Percentiles rank a stretch among this genome's conserved stretches.
Conservation (phyloP, 495 filamentous ascomycete species). For the Hypomontagnella submonticulosa region DNA sequence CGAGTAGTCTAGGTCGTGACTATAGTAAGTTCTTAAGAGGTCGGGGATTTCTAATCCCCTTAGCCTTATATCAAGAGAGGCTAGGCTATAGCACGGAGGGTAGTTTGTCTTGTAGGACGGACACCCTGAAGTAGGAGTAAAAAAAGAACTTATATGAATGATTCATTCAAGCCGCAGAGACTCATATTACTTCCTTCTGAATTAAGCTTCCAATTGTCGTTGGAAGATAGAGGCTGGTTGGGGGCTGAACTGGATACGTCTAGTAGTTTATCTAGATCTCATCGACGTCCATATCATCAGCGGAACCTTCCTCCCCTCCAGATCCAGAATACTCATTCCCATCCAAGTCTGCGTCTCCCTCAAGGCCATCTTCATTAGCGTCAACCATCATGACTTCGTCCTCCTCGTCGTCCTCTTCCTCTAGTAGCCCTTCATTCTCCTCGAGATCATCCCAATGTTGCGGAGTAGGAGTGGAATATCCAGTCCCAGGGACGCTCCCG, state of each 20-base stretch:
- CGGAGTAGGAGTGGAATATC: slow-evolving; percentile 47
- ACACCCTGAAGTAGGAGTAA: too few species aligned
- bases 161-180: background rate
- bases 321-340: slow-evolving; percentile 26
- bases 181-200: background rate
- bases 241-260: background rate
- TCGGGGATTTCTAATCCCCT: too few species aligned
- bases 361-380: slow-evolving; percentile 32
- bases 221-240: background rate
- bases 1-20: too few species aligned
- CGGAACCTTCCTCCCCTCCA: slow-evolving; percentile 17
- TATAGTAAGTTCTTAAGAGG: too few species aligned
- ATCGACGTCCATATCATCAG: slow-evolving; percentile 34
- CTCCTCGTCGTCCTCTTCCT: slow-evolving; percentile 25
- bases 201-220: background rate
- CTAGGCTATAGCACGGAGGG: too few species aligned
- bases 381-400: slow-evolving; percentile 9
- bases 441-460: slow-evolving; percentile 46
- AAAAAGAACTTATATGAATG: too few species aligned
- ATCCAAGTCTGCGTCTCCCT: slow-evolving; percentile 33
- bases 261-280: slow-evolving; percentile 7
- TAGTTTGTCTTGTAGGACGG: too few species aligned
- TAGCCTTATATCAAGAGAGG: too few species aligned
- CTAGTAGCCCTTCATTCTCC: slow-evolving; percentile 22
- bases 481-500: background rate